Percentiles rank a stretch among this genome's conserved stretches.
phyloP scores from a whole-genome alignment of 345 rosid genomes.

The Rubroshorea leprosula region DNA sequence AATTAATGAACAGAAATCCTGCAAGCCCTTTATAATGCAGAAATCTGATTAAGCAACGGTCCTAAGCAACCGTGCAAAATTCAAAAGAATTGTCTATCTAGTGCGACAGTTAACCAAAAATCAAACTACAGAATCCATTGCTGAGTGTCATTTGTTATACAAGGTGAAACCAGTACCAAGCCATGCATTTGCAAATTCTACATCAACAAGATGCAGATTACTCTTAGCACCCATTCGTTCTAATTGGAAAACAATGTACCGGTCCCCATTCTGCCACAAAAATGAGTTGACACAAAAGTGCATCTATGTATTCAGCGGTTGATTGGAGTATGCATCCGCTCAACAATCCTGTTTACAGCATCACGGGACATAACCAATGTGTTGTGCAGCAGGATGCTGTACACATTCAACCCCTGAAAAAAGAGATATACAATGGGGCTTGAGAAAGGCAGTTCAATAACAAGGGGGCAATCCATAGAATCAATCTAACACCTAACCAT shows the following conservation, averaged over 20 bases:
- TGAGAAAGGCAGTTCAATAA: neutral
- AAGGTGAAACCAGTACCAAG: too few species aligned
- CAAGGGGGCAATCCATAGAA: neutral
- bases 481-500: neutral
- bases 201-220: neutral
- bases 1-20: too few species aligned
- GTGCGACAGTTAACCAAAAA: too few species aligned
- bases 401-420: constrained; percentile 83
- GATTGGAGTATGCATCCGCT: constrained; percentile 75
- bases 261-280: constrained; percentile 1
- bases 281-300: neutral
- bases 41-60: too few species aligned
- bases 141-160: too few species aligned
- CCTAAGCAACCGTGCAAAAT: too few species aligned
- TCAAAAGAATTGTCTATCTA: too few species aligned
- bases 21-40: too few species aligned
- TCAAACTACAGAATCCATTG: too few species aligned
- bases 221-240: too few species aligned
- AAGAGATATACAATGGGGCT: neutral
- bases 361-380: constrained; percentile 88
- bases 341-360: constrained; percentile 75
- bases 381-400: constrained; percentile 85
- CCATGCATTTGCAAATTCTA: constrained; percentile 1
- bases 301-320: constrained; percentile 50
- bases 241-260: neutral